Evolutionary conservation across 1,139 yeast genomes (phyloP).

Genomic region (Yamadazyma oceani): DNA sequence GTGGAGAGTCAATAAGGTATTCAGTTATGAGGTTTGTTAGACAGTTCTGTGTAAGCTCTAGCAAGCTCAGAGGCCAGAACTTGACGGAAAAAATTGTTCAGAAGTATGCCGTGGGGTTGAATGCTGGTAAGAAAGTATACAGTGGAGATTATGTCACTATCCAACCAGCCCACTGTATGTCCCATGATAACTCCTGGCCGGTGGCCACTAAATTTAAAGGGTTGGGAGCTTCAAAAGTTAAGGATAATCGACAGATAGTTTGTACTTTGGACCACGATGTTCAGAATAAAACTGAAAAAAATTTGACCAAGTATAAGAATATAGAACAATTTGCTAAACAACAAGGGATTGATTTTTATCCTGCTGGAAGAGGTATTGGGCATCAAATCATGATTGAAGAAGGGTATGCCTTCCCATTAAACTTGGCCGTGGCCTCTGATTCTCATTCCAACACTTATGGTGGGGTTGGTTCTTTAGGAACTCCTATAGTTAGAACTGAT

Average conservation of each 20-base stretch:
- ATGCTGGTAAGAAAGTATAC: constrained; percentile 67
- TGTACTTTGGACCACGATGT: constrained; percentile 98
- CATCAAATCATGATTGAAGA: constrained; percentile 99
- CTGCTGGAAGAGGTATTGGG: constrained; percentile 99
- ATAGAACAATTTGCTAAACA: constrained; percentile 84
- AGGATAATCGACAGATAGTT: constrained; percentile 86
- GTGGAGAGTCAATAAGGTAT: no score
- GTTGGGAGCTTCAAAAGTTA: constrained; percentile 81
- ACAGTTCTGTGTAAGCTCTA: constrained; percentile 13
- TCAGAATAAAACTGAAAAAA: constrained; percentile 86
- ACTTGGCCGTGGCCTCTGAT: constrained; percentile 93
- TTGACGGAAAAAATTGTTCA: constrained; percentile 95
- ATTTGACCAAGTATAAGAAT: constrained; percentile 80
- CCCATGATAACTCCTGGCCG: constrained; percentile 99
- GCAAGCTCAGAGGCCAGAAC: constrained; percentile 59
- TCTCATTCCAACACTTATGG: constrained; percentile 98
- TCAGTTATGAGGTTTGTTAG: constrained; percentile 11
- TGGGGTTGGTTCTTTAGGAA: constrained; percentile 93
- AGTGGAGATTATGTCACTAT: constrained; percentile 96
- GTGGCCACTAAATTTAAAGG: constrained; percentile 96
- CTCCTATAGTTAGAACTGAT: constrained; percentile 97
- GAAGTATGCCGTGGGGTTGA: constrained; percentile 81
- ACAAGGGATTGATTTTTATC: constrained; percentile 96
- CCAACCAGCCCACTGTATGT: constrained; percentile 96
- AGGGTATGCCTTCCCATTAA: constrained; percentile 95